Evolutionary conservation across 176 grass and related monocot genomes (phyloP), one percentile per base, ranked within the genome.

Genomic region (Oryza glaberrima): DNA sequence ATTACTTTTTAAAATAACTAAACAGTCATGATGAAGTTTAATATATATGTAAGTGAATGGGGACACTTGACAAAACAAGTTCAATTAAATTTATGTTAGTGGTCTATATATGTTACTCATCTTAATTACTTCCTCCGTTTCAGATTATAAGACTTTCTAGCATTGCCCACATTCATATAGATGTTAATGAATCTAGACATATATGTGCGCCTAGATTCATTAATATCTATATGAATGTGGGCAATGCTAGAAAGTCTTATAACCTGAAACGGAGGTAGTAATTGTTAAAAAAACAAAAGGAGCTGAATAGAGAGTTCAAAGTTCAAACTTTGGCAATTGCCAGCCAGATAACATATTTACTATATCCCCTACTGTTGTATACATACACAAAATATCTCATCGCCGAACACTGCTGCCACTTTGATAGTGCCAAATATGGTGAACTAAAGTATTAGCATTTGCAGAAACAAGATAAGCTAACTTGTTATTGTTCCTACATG

Each of bases 21-120:
- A 71, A 71, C 6, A 38, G 49, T 51, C 52, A 77, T 77, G 52
- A 38, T 64, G 23, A 77, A 71, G 20, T 36, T 40, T 40, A 65
- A 36, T 13, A 76, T 13, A 82, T 69, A 67, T 68, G 69, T 40
- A 40, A 77, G 65, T 82, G 28, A 82, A 64, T 61, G 51, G 66
- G 72, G 66, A 82, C 73, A 71, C 22, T 34, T 82, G 0, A 48
- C 56, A 17, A 25, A 34, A 26, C 51, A 87, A 47, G 65, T 64
- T 77, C 49, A 61, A 30, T 76, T 46, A 64, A 71, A 82, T 38
- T 19, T 64, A 36, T 40, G 73, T 20, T 49, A 70, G 65, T 77
- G 36, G 19, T 70, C 6, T 76, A 63, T 68, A 23, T 75, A 51
- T 69, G 67, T 26, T 70, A 71, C 35, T 71, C 79, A 14, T 51